Percentiles rank a stretch among this genome's conserved stretches.
Conservation (phyloP, 2,329 filamentous ascomycete species). For the Pseudocercospora eumusae region DNA sequence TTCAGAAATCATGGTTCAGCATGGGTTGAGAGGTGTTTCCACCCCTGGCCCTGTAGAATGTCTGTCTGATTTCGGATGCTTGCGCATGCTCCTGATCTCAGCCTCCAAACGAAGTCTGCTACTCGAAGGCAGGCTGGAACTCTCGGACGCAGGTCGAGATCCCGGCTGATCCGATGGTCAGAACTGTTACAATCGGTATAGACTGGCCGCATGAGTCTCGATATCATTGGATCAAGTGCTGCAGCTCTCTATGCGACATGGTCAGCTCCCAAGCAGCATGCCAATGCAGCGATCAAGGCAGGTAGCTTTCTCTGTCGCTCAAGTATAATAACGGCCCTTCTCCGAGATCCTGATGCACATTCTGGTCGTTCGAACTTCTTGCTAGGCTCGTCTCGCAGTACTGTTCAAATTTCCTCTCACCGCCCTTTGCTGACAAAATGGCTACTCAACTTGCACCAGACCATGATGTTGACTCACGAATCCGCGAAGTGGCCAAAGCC, state of each 20-base stretch:
- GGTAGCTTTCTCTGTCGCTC: background rate
- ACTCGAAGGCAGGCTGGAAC: background rate
- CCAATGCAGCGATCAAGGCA: background rate
- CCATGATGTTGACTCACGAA: constrained; percentile 15
- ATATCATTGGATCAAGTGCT: background rate
- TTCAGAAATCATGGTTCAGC: background rate
- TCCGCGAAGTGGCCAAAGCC: constrained; percentile 13
- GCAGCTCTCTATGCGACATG: background rate
- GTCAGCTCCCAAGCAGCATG: background rate
- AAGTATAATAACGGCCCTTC: background rate
- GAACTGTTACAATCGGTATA: background rate
- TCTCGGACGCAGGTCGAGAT: background rate
- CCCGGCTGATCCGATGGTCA: background rate
- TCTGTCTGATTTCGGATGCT: constrained; percentile 2
- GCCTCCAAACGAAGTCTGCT: background rate
- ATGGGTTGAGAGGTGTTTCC: background rate
- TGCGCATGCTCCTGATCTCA: background rate
- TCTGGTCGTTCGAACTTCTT: background rate
- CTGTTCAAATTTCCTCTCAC: background rate
- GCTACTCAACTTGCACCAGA: constrained; percentile 15
- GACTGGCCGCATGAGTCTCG: background rate
- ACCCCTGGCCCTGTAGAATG: background rate
- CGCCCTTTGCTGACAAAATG: constrained; percentile 21
- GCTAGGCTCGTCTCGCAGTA: background rate
- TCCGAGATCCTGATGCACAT: background rate